These are phyloP conservation scores for Albifimbria verrucaria DNA, from an alignment of 2,329 filamentous ascomycete species.

Conservation along the genomic window DNA sequence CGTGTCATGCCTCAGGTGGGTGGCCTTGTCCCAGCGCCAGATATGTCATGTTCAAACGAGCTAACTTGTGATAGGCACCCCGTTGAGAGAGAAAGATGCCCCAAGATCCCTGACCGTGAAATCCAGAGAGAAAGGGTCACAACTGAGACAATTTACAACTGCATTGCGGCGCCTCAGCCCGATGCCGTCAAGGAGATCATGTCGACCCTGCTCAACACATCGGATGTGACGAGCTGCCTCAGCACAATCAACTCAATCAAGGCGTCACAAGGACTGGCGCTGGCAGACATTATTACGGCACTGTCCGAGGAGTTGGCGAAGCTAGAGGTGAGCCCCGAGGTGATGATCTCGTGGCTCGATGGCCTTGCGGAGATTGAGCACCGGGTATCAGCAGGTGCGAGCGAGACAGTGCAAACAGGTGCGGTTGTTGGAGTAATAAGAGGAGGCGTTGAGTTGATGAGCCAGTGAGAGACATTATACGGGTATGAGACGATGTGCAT, in stretches of 20 bases:
- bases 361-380: constrained; percentile 93
- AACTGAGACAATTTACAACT: constrained; percentile 94
- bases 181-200: constrained; percentile 83
- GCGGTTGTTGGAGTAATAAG: constrained; percentile 87
- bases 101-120: constrained; percentile 59
- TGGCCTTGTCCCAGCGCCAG: constrained; percentile 5
- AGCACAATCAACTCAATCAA: constrained; percentile 88
- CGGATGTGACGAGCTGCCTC: constrained; percentile 86
- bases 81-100: constrained; percentile 58
- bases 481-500: no score
- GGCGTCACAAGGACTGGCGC: constrained; percentile 75
- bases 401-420: constrained; percentile 85
- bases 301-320: constrained; percentile 78
- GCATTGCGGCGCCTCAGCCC: constrained; percentile 92
- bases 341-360: constrained; percentile 87
- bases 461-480: constrained; percentile 17
- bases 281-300: constrained; percentile 90
- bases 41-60: not conserved
- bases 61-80: constrained; percentile 43
- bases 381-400: constrained; percentile 80
- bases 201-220: constrained; percentile 76
- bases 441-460: constrained; percentile 74
- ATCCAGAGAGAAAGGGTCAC: constrained; percentile 76
- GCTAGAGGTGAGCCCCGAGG: constrained; percentile 80
- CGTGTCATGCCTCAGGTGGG: constrained; percentile 89